A percentile compares a stretch with the other conserved stretches of the same genome.
Conservation (phyloP, 257 asterid genomes). For the Solanum tacnaense region DNA sequence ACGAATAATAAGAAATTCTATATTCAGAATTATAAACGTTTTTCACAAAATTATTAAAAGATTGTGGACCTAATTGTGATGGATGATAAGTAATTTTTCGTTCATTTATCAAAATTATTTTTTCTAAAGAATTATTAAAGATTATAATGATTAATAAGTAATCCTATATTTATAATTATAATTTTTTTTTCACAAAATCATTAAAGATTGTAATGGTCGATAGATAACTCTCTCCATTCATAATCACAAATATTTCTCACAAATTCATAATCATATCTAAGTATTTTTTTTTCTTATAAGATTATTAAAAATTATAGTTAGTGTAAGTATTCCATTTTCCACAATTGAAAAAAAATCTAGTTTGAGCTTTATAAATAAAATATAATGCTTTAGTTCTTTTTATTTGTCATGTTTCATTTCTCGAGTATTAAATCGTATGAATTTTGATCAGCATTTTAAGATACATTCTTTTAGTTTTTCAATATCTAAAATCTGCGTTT, state of each 20-base stretch:
- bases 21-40: no score
- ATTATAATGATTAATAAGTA: background rate
- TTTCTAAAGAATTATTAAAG: no score
- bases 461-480: no score
- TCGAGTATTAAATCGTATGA: accelerated
- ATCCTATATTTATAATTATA: background rate
- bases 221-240: background rate
- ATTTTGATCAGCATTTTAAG: no score
- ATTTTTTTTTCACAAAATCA: background rate
- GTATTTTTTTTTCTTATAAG: background rate
- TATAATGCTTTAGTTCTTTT: no score
- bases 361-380: background rate
- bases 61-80: background rate
- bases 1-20: no score
- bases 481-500: background rate
- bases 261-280: background rate
- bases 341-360: background rate
- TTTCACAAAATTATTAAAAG: no score
- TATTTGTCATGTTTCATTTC: background rate
- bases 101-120: background rate
- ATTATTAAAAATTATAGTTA: background rate
- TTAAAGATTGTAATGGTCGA: background rate
- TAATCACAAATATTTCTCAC: background rate
- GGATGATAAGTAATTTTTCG: background rate
- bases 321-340: background rate